A percentile compares a stretch with the other conserved stretches of the same genome.
Conservation (phyloP, 352 stramenopile genomes). For the Phytophthora multivora region DNA sequence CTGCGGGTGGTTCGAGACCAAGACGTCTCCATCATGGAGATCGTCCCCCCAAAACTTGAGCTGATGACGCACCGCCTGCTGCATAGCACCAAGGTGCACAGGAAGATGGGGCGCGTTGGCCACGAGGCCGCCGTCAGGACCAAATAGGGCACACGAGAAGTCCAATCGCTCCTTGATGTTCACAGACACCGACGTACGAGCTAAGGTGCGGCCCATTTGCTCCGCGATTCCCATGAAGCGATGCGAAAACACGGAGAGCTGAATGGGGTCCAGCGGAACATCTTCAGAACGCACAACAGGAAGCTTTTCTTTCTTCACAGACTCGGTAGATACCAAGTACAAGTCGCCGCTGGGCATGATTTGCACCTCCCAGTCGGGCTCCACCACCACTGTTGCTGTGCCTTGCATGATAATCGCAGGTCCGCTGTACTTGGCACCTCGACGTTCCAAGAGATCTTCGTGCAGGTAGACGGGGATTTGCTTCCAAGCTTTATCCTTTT, state of each 20-base stretch:
- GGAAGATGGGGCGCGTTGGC: slow-evolving; percentile 99
- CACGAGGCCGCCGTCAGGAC: slow-evolving; percentile 97
- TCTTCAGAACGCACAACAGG: slow-evolving; percentile 28
- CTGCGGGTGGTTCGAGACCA: slow-evolving; percentile 99
- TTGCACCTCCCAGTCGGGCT: slow-evolving; percentile 94
- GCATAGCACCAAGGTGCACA: slow-evolving; percentile 99
- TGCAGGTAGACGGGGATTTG: slow-evolving; percentile 94
- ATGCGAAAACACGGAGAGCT: slow-evolving; percentile 97
- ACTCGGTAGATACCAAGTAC: slow-evolving; percentile 81
- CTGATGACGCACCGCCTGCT: slow-evolving; percentile 97
- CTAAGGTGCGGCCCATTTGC: slow-evolving; percentile 98
- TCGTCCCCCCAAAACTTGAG: slow-evolving; percentile 90
- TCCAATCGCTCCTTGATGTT: slow-evolving; percentile 99
- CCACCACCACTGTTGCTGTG: slow-evolving; percentile 98
- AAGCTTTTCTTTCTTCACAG: slow-evolving; percentile 11
- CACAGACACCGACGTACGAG: slow-evolving; percentile 96
- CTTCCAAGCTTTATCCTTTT: slow-evolving; percentile 76
- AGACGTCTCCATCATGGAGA: slow-evolving; percentile 96
- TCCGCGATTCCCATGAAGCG: slow-evolving; percentile 99
- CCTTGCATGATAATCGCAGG: slow-evolving; percentile 98
- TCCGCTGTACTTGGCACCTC: slow-evolving; percentile 73
- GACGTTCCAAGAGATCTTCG: slow-evolving; percentile 84
- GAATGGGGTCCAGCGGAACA: slow-evolving; percentile 93
- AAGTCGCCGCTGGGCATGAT: slow-evolving; percentile 96
- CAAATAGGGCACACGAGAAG: slow-evolving; percentile 99